These are phyloP conservation scores for Sisymbrium altissimum DNA, from an alignment of 345 rosid species.

Conservation along the genomic window DNA sequence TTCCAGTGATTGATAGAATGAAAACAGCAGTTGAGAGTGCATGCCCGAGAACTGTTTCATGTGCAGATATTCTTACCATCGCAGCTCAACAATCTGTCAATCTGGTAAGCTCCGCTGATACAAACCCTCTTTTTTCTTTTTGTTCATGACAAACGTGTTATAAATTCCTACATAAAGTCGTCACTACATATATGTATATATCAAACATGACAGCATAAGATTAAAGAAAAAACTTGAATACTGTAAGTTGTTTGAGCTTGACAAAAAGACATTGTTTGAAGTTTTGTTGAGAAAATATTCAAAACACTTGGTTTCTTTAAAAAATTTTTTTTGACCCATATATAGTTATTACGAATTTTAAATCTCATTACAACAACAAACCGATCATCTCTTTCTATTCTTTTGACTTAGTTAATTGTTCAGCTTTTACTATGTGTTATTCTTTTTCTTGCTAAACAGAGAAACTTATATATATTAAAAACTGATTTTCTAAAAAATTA, in stretches of 20 bases:
- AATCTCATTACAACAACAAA: too few species aligned
- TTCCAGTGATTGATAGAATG: slow-evolving; percentile 54
- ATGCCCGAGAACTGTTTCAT: slow-evolving; percentile 54
- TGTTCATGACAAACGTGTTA: neutral
- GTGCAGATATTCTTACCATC: slow-evolving; percentile 57
- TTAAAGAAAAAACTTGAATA: neutral
- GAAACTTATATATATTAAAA: neutral
- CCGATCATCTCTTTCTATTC: too few species aligned
- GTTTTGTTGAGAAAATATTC: neutral
- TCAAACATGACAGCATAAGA: neutral
- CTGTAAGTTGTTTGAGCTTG: neutral
- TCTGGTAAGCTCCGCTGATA: slow-evolving; percentile 36
- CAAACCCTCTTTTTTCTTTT: neutral
- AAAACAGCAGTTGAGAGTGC: slow-evolving; percentile 47
- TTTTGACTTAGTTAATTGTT: neutral
- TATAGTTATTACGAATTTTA: too few species aligned
- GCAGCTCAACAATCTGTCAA: slow-evolving; percentile 62
- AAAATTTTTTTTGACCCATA: too few species aligned
- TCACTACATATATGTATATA: neutral
- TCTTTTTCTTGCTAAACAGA: neutral
- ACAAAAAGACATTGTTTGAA: too few species aligned
- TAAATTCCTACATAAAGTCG: neutral
- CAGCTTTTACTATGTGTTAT: neutral
- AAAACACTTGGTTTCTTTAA: neutral
- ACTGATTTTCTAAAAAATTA: neutral